phyloP scores from a whole-genome alignment of 495 filamentous ascomycete genomes.

The Lepidopterella palustris region DNA sequence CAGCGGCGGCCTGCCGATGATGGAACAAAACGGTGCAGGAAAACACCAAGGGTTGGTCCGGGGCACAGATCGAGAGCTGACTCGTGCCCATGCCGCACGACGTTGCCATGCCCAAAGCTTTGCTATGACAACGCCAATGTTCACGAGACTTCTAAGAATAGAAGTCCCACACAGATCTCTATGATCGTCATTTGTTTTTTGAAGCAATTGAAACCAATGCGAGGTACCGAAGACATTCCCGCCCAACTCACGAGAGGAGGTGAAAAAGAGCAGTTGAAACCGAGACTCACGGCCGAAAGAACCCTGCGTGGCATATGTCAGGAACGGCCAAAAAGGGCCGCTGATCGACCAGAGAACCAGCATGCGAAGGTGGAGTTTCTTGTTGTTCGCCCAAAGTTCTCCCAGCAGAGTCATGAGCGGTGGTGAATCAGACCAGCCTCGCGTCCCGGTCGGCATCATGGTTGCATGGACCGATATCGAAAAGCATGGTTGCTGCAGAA shows the following conservation, averaged over 20 bases:
- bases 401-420: too few species aligned
- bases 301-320: too few species aligned
- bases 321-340: background rate
- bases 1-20: background rate
- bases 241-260: background rate
- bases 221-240: too few species aligned
- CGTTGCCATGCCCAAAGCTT: background rate
- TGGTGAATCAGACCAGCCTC: too few species aligned
- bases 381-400: too few species aligned
- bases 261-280: too few species aligned
- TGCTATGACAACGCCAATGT: background rate
- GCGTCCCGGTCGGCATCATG: constrained; percentile 4
- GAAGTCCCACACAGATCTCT: background rate
- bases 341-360: background rate
- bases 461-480: constrained; percentile 15
- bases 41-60: background rate
- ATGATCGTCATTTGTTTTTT: background rate
- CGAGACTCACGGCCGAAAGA: too few species aligned
- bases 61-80: too few species aligned
- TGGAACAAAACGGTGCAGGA: background rate
- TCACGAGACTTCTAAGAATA: background rate
- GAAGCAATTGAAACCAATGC: background rate
- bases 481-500: constrained; percentile 8
- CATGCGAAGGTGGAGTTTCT: background rate
- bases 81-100: background rate